These are phyloP conservation scores for Podila epicladia DNA, from an alignment of 192 early-diverging fungal genomes.

Conservation along the genomic window DNA sequence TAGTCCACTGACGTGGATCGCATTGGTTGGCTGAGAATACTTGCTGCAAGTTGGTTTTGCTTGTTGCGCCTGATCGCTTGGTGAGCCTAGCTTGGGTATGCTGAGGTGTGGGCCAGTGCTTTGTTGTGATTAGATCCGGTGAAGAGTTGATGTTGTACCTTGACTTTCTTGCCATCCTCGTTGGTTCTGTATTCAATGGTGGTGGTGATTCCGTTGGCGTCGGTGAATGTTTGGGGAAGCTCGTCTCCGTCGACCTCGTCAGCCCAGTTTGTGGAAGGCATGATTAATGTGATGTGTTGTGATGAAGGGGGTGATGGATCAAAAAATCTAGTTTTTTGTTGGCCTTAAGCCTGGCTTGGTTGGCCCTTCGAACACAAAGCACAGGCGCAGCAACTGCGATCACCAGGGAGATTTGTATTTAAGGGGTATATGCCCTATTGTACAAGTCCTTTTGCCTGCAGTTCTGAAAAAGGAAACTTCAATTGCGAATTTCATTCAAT, in stretches of 20 bases:
- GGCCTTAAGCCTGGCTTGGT: neutral
- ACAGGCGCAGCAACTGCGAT: too few relatives aligned
- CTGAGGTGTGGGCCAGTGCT: too few relatives aligned
- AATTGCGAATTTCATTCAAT: neutral
- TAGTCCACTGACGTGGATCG: too few relatives aligned
- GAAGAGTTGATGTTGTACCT: slow-evolving; percentile 55
- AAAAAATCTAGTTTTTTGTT: neutral
- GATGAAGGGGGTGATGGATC: slow-evolving; percentile 9
- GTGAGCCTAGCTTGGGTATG: neutral
- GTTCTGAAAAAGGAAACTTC: neutral
- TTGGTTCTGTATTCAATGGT: slow-evolving; percentile 86
- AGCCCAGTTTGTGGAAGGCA: slow-evolving; percentile 54
- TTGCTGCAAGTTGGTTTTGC: too few relatives aligned
- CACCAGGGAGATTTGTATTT: too few relatives aligned
- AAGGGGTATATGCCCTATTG: too few relatives aligned
- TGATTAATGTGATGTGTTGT: slow-evolving; percentile 18
- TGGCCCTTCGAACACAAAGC: too few relatives aligned
- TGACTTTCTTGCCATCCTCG: slow-evolving; percentile 93
- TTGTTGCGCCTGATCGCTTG: too few relatives aligned
- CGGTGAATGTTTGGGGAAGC: slow-evolving; percentile 61
- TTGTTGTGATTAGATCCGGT: slow-evolving; percentile 5
- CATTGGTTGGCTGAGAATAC: too few relatives aligned
- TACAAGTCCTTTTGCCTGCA: neutral
- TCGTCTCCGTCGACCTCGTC: slow-evolving; percentile 53
- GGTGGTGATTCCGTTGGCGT: slow-evolving; percentile 84